Percentiles rank a stretch among this genome's conserved stretches.
Evolutionary conservation across 306 rosid genomes (phyloP).

Genomic region (Rosa persica): DNA sequence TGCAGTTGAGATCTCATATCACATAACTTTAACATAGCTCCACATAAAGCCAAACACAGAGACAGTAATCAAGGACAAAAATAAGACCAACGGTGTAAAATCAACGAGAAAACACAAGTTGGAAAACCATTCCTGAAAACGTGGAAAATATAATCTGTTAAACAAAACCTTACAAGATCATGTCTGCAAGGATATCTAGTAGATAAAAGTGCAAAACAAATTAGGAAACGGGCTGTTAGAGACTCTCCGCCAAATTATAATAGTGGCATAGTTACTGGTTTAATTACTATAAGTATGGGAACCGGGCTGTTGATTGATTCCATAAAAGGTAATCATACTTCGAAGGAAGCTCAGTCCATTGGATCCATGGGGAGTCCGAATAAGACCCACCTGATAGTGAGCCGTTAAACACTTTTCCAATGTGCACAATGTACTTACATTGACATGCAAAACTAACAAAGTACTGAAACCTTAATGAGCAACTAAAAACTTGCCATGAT

Average conservation of each 20-base stretch:
- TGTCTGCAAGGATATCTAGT: neutral
- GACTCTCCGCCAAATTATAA: neutral
- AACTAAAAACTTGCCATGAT: slow-evolving; percentile 52
- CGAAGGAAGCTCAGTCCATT: neutral
- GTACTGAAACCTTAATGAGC: slow-evolving; percentile 14
- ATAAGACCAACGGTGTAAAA: slow-evolving; percentile 5
- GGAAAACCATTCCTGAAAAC: neutral
- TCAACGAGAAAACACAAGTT: neutral
- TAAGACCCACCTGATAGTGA: slow-evolving; percentile 1
- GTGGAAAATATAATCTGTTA: neutral
- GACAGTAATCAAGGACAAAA: neutral
- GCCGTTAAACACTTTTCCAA: neutral
- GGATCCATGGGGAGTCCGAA: neutral
- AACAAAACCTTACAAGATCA: neutral
- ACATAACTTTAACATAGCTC: slow-evolving; percentile 24
- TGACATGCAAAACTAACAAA: slow-evolving; percentile 11
- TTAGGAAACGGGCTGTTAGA: neutral
- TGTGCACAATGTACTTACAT: neutral
- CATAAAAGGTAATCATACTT: neutral
- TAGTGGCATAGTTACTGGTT: neutral
- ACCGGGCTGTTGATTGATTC: neutral
- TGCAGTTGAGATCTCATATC: slow-evolving; percentile 34
- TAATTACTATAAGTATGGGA: neutral
- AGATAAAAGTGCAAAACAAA: neutral
- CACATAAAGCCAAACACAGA: neutral